These are phyloP conservation scores for Cercospora citrullina DNA, from an alignment of 2,329 filamentous ascomycete species.

Conservation along the genomic window DNA sequence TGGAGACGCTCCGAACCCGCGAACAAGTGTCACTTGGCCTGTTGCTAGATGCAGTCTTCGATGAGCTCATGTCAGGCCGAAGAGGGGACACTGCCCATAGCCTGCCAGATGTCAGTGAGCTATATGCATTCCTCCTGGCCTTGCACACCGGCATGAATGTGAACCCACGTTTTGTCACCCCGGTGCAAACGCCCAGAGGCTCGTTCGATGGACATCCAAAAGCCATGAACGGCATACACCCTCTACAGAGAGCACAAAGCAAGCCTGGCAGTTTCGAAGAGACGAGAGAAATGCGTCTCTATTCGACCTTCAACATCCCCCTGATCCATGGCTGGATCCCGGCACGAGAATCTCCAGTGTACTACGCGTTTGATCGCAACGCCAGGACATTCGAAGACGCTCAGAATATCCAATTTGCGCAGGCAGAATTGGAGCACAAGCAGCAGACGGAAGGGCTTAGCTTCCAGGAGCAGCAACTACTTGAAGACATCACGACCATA, in stretches of 20 bases:
- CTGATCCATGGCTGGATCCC: slow-evolving; percentile 94
- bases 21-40: slow-evolving; percentile 87
- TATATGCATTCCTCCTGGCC: slow-evolving; percentile 84
- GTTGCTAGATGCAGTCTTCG: slow-evolving; percentile 84
- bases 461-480: slow-evolving; percentile 71
- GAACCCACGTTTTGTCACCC: slow-evolving; percentile 80
- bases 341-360: slow-evolving; percentile 63
- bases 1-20: slow-evolving; percentile 73
- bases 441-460: slow-evolving; percentile 65
- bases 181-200: slow-evolving; percentile 28
- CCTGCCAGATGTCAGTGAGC: slow-evolving; percentile 81
- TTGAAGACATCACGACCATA: slow-evolving; percentile 81
- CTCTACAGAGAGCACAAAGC: slow-evolving; percentile 45
- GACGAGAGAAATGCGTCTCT: slow-evolving; percentile 85
- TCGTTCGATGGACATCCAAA: slow-evolving; percentile 31
- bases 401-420: slow-evolving; percentile 82
- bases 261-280: slow-evolving; percentile 77
- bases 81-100: slow-evolving; percentile 63
- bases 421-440: slow-evolving; percentile 85
- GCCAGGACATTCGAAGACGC: slow-evolving; percentile 89
- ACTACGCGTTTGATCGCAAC: slow-evolving; percentile 68
- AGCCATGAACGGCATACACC: slow-evolving; percentile 42
- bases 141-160: slow-evolving; percentile 98
- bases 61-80: slow-evolving; percentile 82
- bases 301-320: slow-evolving; percentile 83